Percentiles rank a stretch among this genome's conserved stretches.
Evolutionary conservation across 441 rosid genomes (phyloP).

Genomic region (Erysimum cheiri): DNA sequence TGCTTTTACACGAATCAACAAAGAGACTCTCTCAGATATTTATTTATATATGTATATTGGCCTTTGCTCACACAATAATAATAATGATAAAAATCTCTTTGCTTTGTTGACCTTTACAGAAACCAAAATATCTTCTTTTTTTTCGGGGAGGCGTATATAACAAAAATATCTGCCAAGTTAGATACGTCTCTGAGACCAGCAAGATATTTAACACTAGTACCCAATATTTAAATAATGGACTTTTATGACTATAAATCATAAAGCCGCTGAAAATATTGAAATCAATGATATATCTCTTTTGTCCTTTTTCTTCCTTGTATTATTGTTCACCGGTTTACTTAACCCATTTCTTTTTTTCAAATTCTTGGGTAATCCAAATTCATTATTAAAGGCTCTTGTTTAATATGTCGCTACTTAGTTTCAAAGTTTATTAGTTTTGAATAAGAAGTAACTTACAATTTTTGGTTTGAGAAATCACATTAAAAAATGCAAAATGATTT

Average conservation of each 20-base stretch:
- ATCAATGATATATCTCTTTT: slow-evolving; percentile 13
- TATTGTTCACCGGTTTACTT: slow-evolving; percentile 12
- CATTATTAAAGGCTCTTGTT: no score
- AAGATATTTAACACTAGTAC: slow-evolving; percentile 11
- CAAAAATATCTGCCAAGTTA: slow-evolving; percentile 37
- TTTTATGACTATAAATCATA: not conserved
- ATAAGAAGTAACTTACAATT: no score
- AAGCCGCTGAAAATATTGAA: not conserved
- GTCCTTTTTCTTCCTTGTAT: not conserved
- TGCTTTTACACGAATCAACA: slow-evolving; percentile 41
- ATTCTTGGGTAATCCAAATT: not conserved
- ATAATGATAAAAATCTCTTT: not conserved
- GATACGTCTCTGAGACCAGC: slow-evolving; percentile 23
- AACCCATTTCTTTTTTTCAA: not conserved
- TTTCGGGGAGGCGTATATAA: slow-evolving; percentile 17
- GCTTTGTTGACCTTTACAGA: slow-evolving; percentile 9
- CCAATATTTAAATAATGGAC: slow-evolving; percentile 15
- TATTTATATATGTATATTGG: not conserved
- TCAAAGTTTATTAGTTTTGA: not conserved
- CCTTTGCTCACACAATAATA: slow-evolving; percentile 3
- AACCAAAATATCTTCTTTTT: slow-evolving; percentile 27
- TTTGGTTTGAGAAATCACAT: not conserved
- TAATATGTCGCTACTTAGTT: no score
- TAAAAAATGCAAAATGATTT: not conserved
- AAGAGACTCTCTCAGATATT: not conserved